Evolutionary conservation across 352 stramenopile species (phyloP).

Genomic region (Phytopythium oedochilum): DNA sequence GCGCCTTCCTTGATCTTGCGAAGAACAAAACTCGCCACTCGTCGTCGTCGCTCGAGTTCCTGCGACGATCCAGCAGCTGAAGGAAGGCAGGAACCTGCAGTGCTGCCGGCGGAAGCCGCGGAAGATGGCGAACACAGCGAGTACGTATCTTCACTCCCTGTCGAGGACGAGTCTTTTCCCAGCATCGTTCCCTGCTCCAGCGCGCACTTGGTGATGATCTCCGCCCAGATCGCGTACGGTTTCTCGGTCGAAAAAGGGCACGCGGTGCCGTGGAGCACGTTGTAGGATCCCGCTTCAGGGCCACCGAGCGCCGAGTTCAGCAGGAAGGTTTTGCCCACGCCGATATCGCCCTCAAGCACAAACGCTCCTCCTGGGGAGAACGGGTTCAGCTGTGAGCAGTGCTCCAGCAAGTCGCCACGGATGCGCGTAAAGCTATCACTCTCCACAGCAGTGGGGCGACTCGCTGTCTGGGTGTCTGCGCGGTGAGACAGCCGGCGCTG

Average conservation of each 20-base stretch:
- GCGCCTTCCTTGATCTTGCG: conserved; percentile 61
- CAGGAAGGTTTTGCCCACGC: conserved; percentile 79
- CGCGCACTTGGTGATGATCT: conserved; percentile 68
- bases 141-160: not conserved
- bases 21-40: conserved; percentile 54
- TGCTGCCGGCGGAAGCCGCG: not conserved
- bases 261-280: conserved; percentile 66
- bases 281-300: conserved; percentile 41
- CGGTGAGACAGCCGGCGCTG: conserved; percentile 57
- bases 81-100: not conserved
- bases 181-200: conserved; percentile 14
- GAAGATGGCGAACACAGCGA: not conserved
- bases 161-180: not conserved
- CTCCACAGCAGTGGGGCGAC: conserved; percentile 46
- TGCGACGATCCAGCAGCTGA: not conserved
- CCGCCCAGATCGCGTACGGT: conserved; percentile 75
- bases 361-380: conserved; percentile 65
- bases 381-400: conserved; percentile 63
- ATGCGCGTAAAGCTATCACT: conserved; percentile 53
- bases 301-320: conserved; percentile 51
- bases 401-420: conserved; percentile 47
- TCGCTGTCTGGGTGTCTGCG: conserved; percentile 40
- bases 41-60: conserved; percentile 38
- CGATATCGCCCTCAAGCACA: conserved; percentile 79
- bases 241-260: conserved; percentile 71